Percentiles rank a stretch among this genome's conserved stretches.
phyloP scores from a whole-genome alignment of 1,139 yeast species.

The Taiozyma sp. region DNA sequence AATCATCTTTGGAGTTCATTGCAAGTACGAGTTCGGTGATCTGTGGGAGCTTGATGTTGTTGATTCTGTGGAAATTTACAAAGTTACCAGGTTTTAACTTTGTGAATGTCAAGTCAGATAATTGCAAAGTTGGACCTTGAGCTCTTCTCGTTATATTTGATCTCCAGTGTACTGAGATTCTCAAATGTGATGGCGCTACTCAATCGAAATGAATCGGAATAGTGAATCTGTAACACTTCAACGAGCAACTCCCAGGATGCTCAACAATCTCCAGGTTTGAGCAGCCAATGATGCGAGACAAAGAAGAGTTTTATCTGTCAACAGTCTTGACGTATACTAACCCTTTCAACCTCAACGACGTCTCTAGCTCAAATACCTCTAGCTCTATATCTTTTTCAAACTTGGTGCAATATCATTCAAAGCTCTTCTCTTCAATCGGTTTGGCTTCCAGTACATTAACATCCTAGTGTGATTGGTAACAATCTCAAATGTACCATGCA shows the following conservation, averaged over 20 bases:
- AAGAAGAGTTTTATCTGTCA: neutral
- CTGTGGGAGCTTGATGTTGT: neutral
- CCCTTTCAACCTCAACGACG: neutral
- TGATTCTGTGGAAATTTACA: neutral
- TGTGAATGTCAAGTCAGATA: neutral
- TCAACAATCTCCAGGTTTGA: neutral
- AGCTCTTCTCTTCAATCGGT: neutral
- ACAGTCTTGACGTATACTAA: too few relatives aligned
- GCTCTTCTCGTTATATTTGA: neutral
- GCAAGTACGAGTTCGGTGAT: neutral
- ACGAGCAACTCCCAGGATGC: neutral
- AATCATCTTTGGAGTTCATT: neutral
- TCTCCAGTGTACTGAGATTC: neutral
- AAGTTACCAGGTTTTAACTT: neutral
- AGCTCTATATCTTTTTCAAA: neutral
- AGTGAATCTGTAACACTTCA: neutral
- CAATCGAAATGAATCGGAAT: neutral
- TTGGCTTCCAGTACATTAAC: neutral
- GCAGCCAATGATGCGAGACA: neutral
- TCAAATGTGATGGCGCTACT: neutral
- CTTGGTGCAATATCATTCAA: neutral
- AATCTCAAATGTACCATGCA: neutral
- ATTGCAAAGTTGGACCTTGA: neutral
- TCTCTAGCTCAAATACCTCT: neutral
- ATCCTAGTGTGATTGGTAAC: neutral